Conservation (phyloP, 768 basidiomycete genomes). For the Boletellus sp. region DNA sequence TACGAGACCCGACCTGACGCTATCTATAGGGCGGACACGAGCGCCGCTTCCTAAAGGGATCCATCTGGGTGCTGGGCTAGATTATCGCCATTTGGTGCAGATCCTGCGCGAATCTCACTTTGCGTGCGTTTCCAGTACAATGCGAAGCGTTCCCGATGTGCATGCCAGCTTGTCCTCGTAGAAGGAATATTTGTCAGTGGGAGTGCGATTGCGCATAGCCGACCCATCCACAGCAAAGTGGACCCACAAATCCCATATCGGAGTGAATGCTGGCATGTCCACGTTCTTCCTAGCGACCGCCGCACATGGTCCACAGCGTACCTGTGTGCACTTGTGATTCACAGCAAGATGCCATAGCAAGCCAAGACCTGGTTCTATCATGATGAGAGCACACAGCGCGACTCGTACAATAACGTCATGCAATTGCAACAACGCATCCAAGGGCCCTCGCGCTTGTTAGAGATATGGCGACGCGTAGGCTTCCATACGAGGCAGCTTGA, state of each 20-base stretch:
- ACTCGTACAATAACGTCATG: not conserved
- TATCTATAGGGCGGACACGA: slow-evolving; percentile 17
- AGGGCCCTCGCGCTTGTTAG: not conserved
- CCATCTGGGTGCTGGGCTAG: slow-evolving; percentile 8
- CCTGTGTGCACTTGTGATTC: not conserved
- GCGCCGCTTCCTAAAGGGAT: slow-evolving; percentile 19
- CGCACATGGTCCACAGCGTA: not conserved
- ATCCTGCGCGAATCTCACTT: slow-evolving; percentile 11
- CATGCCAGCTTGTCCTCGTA: not conserved
- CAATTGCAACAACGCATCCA: not conserved
- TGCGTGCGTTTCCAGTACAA: not conserved
- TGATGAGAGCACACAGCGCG: not conserved
- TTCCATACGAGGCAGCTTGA: slow-evolving; percentile 4
- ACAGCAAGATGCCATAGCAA: slow-evolving; percentile 13
- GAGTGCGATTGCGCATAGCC: slow-evolving; percentile 12
- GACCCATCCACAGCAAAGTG: slow-evolving; percentile 21
- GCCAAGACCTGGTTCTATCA: slow-evolving; percentile 2
- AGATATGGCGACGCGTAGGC: not conserved
- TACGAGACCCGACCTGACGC: not conserved
- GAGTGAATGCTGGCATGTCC: not conserved
- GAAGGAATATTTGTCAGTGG: not conserved
- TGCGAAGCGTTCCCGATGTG: too few species aligned
- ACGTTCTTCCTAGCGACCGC: slow-evolving; percentile 7
- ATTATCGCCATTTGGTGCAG: not conserved
- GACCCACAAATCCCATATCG: slow-evolving; percentile 20